phyloP scores from a whole-genome alignment of 2,329 filamentous ascomycete genomes.

The Fusarium paranaense region DNA sequence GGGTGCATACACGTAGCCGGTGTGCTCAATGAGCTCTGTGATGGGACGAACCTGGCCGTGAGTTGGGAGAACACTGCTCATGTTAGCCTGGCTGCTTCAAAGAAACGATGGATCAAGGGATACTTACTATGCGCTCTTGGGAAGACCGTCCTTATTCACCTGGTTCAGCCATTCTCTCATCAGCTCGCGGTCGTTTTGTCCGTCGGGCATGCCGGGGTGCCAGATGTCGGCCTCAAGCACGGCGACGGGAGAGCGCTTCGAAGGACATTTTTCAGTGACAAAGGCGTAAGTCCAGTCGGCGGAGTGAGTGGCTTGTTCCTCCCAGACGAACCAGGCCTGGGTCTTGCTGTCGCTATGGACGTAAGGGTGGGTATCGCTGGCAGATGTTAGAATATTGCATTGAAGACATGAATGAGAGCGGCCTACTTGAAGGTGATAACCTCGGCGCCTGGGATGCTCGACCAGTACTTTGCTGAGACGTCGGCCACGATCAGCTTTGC shows the following conservation, averaged over 20 bases:
- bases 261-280: slow-evolving; percentile 11
- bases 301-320: slow-evolving; percentile 11
- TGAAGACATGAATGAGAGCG: rapidly evolving
- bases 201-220: slow-evolving; percentile 8
- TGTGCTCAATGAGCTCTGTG: slow-evolving; percentile 10
- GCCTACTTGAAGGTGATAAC: slow-evolving; percentile 30
- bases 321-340: slow-evolving; percentile 26
- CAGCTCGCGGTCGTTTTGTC: neutral
- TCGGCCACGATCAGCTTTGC: slow-evolving; percentile 19
- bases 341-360: slow-evolving; percentile 2
- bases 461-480: slow-evolving; percentile 23
- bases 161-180: slow-evolving; percentile 19
- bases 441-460: neutral
- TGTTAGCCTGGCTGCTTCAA: neutral
- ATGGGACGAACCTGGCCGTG: slow-evolving; percentile 10
- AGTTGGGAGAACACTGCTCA: slow-evolving; percentile 7
- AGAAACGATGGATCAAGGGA: neutral
- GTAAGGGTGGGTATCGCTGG: slow-evolving; percentile 22
- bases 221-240: slow-evolving; percentile 14
- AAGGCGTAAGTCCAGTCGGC: slow-evolving; percentile 26
- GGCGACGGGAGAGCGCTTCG: neutral
- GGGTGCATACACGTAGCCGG: slow-evolving; percentile 7
- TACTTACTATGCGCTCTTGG: neutral
- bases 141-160: neutral
- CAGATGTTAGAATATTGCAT: neutral